These are phyloP conservation scores for Fusarium succisae DNA, from an alignment of 2,329 filamentous ascomycete genomes.

Conservation along the genomic window DNA sequence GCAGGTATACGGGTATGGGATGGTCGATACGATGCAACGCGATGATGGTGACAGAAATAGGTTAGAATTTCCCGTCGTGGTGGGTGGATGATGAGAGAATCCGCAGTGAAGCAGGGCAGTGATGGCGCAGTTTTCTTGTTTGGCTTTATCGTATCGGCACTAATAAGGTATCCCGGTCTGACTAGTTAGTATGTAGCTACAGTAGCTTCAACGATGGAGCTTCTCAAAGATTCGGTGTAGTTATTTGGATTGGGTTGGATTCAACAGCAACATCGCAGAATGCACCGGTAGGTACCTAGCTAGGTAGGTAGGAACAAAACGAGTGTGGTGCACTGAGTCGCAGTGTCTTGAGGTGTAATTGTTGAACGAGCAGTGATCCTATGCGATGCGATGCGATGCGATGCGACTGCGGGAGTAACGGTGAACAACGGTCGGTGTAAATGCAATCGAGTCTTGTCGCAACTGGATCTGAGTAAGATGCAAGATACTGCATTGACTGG, in stretches of 20 bases:
- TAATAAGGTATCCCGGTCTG: slow-evolving; percentile 6
- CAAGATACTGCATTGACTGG: not conserved
- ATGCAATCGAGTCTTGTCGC: slow-evolving; percentile 11
- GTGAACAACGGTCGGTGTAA: slow-evolving; percentile 2
- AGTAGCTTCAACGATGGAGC: slow-evolving; percentile 15
- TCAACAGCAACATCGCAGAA: not conserved
- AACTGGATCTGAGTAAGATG: slow-evolving; percentile 24
- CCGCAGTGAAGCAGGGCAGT: slow-evolving; percentile 25
- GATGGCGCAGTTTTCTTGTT: slow-evolving; percentile 17
- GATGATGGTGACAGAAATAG: slow-evolving; percentile 11
- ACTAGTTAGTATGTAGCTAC: not conserved
- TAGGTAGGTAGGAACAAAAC: not conserved
- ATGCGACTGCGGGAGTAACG: slow-evolving; percentile 22
- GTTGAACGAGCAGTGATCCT: not conserved
- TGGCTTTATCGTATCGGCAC: slow-evolving; percentile 10
- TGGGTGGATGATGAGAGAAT: slow-evolving; percentile 22
- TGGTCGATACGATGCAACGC: not conserved
- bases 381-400: slow-evolving; percentile 7
- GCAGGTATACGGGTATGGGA: slow-evolving; percentile 5
- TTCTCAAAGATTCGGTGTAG: slow-evolving; percentile 15
- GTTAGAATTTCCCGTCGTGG: slow-evolving; percentile 6
- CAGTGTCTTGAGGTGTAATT: not conserved
- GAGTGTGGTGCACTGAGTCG: not conserved
- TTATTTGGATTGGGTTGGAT: not conserved
- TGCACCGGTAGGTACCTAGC: not conserved